Base-by-base conservation (phyloP, 2,329 filamentous ascomycete genomes). In the Pseudopyrenochaeta lycopersici region DNA sequence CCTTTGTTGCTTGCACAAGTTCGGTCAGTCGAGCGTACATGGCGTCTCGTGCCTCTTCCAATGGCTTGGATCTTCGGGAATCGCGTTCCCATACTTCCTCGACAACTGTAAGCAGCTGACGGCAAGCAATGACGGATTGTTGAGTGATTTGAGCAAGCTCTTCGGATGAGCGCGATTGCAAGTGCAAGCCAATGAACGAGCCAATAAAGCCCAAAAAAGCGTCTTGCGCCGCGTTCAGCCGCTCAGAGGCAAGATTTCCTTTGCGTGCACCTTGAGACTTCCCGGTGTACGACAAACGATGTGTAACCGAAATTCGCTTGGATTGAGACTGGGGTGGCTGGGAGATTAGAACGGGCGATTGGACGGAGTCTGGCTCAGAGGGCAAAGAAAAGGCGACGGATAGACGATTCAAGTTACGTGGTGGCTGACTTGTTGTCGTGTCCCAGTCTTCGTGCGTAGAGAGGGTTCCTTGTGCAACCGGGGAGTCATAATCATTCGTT, bases 181-280 rank as follows among this genome's bases (percentile, higher is more conserved):
- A 82, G 75, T 97, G 92, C 50, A 97, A 84, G 14, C 95, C 95
- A 72, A 98, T 94, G 73, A 98, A 97, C 4, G 92, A 96, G 45
- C 91, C 94, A 46, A 99, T 85, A 70, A 93, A 90, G 6, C 93
- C 95, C 47, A 99, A 80, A 69, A 98, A 97, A 7, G 86, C 86
- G 77, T 98, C 93, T 77, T 97, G 92, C 45, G 88, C 90, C 44
- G 85, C 82, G 67, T 87, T 90, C 43, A 98, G 84, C 63, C 88
- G 88, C 73, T 93, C 90, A 2, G 93, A 97, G 30, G 95, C 91
- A 54, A 97, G 82, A 66, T 90, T 90, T 56, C 88, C 85, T 58
- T 88, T 85, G 58, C 84, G 83, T 30, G 84, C 83, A 31, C 84
- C 79, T 35, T 86, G 82, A 39, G 88, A 86, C 27, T 87, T 86